Evolutionary conservation across 177 flowering plant genomes (phyloP).

Genomic region (Tripterygium wilfordii): DNA sequence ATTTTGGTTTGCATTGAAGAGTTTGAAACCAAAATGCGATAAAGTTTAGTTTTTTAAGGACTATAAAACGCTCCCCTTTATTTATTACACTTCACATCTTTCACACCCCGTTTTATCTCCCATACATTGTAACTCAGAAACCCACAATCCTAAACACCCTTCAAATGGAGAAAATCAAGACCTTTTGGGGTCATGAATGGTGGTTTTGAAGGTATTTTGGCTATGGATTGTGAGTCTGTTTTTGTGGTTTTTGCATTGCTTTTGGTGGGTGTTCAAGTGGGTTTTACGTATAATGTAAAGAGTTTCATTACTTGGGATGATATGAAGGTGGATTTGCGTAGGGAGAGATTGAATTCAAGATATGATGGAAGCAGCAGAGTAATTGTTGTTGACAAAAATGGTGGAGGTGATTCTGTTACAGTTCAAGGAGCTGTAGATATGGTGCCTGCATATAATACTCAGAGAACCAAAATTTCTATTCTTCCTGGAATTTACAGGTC

Average conservation of each 20-base stretch:
- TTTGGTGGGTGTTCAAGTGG: conserved; percentile 11
- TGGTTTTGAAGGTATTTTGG: not conserved
- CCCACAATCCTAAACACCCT: not conserved
- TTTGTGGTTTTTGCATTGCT: conserved; percentile 9
- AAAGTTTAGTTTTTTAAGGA: not conserved
- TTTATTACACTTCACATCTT: not conserved
- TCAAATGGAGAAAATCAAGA: too few species aligned
- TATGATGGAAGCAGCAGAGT: conserved; percentile 15
- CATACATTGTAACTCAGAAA: too few species aligned
- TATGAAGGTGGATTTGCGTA: conserved; percentile 19
- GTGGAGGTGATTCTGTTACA: conserved; percentile 59
- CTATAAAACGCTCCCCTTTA: conserved; percentile 1
- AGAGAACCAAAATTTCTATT: conserved; percentile 63
- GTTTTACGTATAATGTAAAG: not conserved
- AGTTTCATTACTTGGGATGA: conserved; percentile 50
- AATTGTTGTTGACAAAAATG: conserved; percentile 60
- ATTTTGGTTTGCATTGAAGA: too few species aligned
- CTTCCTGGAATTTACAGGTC: conserved; percentile 85
- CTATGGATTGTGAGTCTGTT: not conserved
- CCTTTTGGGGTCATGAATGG: too few species aligned
- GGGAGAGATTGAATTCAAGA: conserved; percentile 10
- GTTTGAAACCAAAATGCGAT: too few species aligned
- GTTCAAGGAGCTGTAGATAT: conserved; percentile 87
- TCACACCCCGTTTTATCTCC: not conserved
- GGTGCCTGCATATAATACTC: conserved; percentile 47